Evolutionary conservation across 2,329 filamentous ascomycete genomes (phyloP), one percentile per base, ranked within the genome.

Genomic region (Aspergillus novoparasiticus): DNA sequence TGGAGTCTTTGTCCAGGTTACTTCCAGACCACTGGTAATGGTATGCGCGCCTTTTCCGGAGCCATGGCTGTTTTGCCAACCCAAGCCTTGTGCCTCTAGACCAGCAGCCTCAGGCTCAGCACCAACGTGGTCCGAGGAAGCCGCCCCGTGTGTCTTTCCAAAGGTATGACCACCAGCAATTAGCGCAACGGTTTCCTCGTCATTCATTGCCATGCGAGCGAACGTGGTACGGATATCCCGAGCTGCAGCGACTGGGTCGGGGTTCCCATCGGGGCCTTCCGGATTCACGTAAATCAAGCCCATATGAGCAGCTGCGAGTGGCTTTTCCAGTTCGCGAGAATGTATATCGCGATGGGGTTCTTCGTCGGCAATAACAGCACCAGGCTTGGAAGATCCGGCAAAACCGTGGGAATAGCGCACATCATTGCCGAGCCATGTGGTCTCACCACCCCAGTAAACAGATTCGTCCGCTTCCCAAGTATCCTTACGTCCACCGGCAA

Each of bases 231-330:
- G 89, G 73, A 93, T 93, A 71, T 94, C 91, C 62, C 84, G 79
- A 48, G 87, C 91, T 1, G 91, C 85, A 16, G 89, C 88, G 46
- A 89, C 77, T 23, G 90, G 88, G 73, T 93, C 90, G 3, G 90
- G 89, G 60, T 85, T 85, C 64, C 87, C 90, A 69, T 93, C 88
- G 32, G 91, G 91, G 9, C 91, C 90, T 77, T 93, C 89, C 3
- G 91, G 90, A 81, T 94, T 93, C 65, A 93, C 90, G 76, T 94
- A 94, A 75, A 94, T 93, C 71, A 94, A 80, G 73, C 90, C 90
- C 87, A 91, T 90, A 79, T 90, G 87, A 34, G 88, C 82, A 50
- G 90, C 87, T 9, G 82, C 90, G 16, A 93, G 77, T 2, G 90
- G 90, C 71, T 84, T 78, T 79, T 93, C 89, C 6, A 92, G 84